A percentile compares a stretch with the other conserved stretches of the same genome.
Conservation (phyloP, 108 stramenopile species). For the Cyclotella choctawhatcheeana region DNA sequence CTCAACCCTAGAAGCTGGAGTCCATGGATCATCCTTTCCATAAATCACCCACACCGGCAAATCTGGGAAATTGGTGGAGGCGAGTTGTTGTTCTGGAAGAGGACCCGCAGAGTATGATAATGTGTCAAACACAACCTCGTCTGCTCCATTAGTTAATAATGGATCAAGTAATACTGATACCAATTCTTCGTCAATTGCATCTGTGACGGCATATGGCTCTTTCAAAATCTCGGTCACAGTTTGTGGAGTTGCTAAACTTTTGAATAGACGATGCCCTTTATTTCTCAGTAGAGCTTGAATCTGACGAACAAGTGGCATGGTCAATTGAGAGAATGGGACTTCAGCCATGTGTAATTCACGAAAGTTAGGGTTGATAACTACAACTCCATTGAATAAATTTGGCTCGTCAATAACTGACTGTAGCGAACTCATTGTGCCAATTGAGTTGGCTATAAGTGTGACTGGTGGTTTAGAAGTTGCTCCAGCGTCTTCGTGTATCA, state of each 20-base stretch:
- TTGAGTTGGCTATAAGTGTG: conserved; percentile 91
- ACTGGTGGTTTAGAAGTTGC: conserved; percentile 32
- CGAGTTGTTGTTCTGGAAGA: conserved; percentile 93
- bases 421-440: conserved; percentile 86
- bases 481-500: conserved; percentile 22
- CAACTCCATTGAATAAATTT: conserved; percentile 68
- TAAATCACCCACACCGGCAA: conserved; percentile 86
- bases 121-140: conserved; percentile 94
- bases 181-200: conserved; percentile 89
- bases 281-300: conserved; percentile 78
- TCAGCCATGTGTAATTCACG: conserved; percentile 91
- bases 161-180: conserved; percentile 88
- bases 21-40: conserved; percentile 95
- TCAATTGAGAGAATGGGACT: conserved; percentile 65
- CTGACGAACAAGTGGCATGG: conserved; percentile 76
- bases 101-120: conserved; percentile 94
- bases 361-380: conserved; percentile 85
- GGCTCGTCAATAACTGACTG: conserved; percentile 89
- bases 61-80: conserved; percentile 44
- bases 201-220: conserved; percentile 81
- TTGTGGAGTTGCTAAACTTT: conserved; percentile 74
- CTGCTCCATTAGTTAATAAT: conserved; percentile 81
- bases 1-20: conserved; percentile 80
- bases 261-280: conserved; percentile 82
- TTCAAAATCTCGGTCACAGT: conserved; percentile 88